Percentiles rank a stretch among this genome's conserved stretches.
Evolutionary conservation across 768 basidiomycete genomes (phyloP).

Genomic region (Zangia roseola): DNA sequence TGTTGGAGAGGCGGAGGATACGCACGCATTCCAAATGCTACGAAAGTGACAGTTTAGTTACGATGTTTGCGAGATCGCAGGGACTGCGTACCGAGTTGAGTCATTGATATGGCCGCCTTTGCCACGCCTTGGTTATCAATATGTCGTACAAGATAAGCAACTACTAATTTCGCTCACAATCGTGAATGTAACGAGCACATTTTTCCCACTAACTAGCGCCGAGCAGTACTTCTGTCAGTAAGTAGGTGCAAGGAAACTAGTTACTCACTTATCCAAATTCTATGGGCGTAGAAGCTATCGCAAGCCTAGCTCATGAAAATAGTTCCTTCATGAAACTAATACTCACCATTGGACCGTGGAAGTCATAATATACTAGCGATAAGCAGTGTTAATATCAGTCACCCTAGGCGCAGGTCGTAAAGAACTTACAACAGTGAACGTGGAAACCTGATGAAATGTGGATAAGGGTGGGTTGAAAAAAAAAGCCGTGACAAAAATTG

Average conservation of each 20-base stretch:
- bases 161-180: slow-evolving; percentile 5
- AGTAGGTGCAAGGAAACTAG: no score
- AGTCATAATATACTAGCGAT: slow-evolving; percentile 2
- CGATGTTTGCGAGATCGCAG: not conserved
- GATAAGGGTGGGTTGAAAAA: not conserved
- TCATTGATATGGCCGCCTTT: not conserved
- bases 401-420: no score
- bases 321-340: no score
- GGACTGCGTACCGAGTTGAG: slow-evolving; percentile 5
- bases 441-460: not conserved
- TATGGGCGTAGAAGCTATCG: slow-evolving; percentile 11
- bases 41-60: not conserved
- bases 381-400: not conserved
- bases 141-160: no score
- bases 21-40: slow-evolving; percentile 9
- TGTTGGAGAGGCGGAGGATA: not conserved
- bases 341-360: slow-evolving; percentile 13
- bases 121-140: no score
- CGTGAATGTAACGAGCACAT: not conserved
- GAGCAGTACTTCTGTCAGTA: not conserved
- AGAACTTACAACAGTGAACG: not conserved
- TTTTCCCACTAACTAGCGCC: slow-evolving; percentile 3
- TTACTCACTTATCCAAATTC: slow-evolving; percentile 14
- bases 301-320: not conserved
- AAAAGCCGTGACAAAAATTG: not conserved